A percentile compares a stretch with the other conserved stretches of the same genome.
Conservation (phyloP, 129 eudicot species). For the Erigeron canadensis region DNA sequence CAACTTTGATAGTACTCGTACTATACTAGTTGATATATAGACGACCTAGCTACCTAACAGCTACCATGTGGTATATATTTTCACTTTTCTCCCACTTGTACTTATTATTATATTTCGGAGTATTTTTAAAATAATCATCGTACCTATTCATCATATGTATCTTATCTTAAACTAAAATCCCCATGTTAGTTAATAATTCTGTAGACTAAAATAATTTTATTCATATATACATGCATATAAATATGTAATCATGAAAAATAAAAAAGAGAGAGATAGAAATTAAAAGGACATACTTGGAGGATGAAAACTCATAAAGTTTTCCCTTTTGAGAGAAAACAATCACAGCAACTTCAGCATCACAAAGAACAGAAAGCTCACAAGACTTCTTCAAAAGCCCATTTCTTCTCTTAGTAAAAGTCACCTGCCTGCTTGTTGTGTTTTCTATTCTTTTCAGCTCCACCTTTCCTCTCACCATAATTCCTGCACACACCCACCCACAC, state of each 20-base stretch:
- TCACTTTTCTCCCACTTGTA: neutral
- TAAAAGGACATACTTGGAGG: slow-evolving; percentile 38
- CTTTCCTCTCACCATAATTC: slow-evolving; percentile 74
- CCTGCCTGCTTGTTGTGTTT: slow-evolving; percentile 61
- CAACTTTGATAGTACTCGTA: no score
- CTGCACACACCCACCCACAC: neutral
- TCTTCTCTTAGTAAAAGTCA: slow-evolving; percentile 54
- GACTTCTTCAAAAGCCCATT: slow-evolving; percentile 59
- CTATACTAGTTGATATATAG: slow-evolving; percentile 19
- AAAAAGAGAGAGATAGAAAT: neutral
- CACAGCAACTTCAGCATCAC: slow-evolving; percentile 73
- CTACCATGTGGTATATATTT: no score
- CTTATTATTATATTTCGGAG: neutral
- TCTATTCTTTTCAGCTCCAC: slow-evolving; percentile 54
- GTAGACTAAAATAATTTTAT: no score
- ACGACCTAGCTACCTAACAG: slow-evolving; percentile 13
- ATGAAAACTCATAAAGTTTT: slow-evolving; percentile 51
- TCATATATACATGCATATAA: neutral
- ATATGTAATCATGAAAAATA: no score
- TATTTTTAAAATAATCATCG: neutral
- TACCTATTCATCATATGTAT: neutral
- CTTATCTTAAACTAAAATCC: no score
- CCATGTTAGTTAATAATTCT: no score
- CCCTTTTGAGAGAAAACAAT: slow-evolving; percentile 64
- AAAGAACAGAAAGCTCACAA: slow-evolving; percentile 69